These are phyloP conservation scores for Dactylellina drechsleri DNA, from an alignment of 2,329 filamentous ascomycete species.

Conservation along the genomic window DNA sequence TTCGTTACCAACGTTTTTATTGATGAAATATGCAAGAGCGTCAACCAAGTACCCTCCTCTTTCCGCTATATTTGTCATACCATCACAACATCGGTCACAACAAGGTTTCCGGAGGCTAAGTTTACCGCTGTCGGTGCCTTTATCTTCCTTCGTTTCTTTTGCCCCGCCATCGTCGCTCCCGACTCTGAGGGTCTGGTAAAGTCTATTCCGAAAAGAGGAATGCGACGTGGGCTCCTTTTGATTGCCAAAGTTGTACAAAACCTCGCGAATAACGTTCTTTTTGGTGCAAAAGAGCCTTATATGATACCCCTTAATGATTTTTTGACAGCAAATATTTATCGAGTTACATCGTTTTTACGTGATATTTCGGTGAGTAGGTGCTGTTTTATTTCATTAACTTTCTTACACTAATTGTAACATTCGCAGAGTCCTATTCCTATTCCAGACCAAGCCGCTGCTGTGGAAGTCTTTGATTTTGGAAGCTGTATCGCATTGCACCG, in stretches of 20 bases:
- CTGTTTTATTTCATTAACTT: not conserved
- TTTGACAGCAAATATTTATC: conserved; percentile 74
- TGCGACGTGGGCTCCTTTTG: conserved; percentile 73
- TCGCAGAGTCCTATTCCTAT: conserved; percentile 62
- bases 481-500: conserved; percentile 76
- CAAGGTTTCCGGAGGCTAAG: conserved; percentile 74
- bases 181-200: conserved; percentile 74
- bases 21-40: conserved; percentile 74
- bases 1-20: conserved; percentile 77
- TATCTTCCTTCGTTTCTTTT: conserved; percentile 77
- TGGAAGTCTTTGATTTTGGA: conserved; percentile 72
- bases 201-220: conserved; percentile 72
- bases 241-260: conserved; percentile 79
- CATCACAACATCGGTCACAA: conserved; percentile 73
- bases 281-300: conserved; percentile 76
- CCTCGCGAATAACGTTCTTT: conserved; percentile 76
- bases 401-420: not conserved
- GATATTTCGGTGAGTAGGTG: conserved; percentile 71
- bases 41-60: conserved; percentile 70
- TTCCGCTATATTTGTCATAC: conserved; percentile 76
- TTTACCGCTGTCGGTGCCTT: conserved; percentile 78
- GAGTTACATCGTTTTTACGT: conserved; percentile 73
- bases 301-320: conserved; percentile 78
- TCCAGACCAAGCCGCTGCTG: conserved; percentile 56
- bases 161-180: conserved; percentile 76